Percentiles rank a stretch among this genome's conserved stretches.
Evolutionary conservation across 2,329 filamentous ascomycete genomes (phyloP).

Genomic region (Neonectria punicea): DNA sequence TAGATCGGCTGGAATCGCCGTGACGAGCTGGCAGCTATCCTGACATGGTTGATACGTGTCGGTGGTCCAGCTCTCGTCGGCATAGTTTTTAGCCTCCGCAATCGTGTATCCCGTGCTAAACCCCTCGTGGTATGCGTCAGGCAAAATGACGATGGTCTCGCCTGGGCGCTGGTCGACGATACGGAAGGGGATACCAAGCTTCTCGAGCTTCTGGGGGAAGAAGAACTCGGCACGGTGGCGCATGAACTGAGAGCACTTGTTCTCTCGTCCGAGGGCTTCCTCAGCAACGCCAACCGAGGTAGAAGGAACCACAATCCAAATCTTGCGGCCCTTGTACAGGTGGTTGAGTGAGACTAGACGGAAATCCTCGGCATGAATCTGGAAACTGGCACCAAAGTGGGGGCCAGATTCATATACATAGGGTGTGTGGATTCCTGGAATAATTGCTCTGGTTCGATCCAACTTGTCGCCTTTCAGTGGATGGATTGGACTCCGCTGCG

Average conservation of each 20-base stretch:
- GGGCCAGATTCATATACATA: constrained; percentile 54
- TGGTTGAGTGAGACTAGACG: constrained; percentile 53
- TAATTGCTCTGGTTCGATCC: constrained; percentile 50
- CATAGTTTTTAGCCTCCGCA: constrained; percentile 54
- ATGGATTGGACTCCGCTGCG: constrained; percentile 50
- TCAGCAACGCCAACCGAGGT: constrained; percentile 50
- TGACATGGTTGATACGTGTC: constrained; percentile 51
- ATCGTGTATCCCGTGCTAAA: constrained; percentile 56
- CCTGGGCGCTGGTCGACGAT: constrained; percentile 53
- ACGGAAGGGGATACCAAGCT: constrained; percentile 51
- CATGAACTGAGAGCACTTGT: constrained; percentile 53
- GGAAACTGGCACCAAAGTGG: constrained; percentile 52
- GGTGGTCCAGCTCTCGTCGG: constrained; percentile 49
- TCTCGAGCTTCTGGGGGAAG: constrained; percentile 53
- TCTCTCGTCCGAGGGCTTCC: constrained; percentile 46
- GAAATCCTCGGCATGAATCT: constrained; percentile 54
- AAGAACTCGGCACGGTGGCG: constrained; percentile 54
- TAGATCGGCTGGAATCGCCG: constrained; percentile 50
- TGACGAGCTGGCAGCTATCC: constrained; percentile 46
- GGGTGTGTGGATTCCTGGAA: constrained; percentile 53
- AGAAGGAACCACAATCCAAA: constrained; percentile 52
- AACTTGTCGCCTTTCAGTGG: constrained; percentile 51
- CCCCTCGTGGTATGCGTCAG: constrained; percentile 54
- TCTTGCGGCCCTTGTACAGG: constrained; percentile 53
- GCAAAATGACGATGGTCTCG: constrained; percentile 53